A percentile compares a stretch with the other conserved stretches of the same genome.
Evolutionary conservation across 352 stramenopile species (phyloP).

Genomic region (Globisporangium paroecandrum): DNA sequence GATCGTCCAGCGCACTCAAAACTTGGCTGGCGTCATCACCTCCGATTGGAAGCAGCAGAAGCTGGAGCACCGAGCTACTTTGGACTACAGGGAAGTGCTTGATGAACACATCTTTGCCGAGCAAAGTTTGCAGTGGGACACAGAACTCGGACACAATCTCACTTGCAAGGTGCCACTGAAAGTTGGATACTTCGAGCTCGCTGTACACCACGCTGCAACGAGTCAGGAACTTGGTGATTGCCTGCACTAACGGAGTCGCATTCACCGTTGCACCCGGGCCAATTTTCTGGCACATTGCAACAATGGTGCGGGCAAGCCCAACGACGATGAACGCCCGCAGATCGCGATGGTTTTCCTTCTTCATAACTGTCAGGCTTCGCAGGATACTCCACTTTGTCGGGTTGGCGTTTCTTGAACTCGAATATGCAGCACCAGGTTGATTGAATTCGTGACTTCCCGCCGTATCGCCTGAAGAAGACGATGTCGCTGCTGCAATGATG

Average conservation of each 20-base stretch:
- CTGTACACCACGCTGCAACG: conserved; percentile 69
- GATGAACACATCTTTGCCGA: conserved; percentile 52
- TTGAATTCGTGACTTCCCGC: neutral
- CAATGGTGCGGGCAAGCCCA: conserved; percentile 56
- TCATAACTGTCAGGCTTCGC: conserved; percentile 43
- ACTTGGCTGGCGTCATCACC: conserved; percentile 12
- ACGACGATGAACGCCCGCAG: conserved; percentile 67
- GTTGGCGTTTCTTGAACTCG: conserved; percentile 2
- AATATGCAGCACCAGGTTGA: neutral
- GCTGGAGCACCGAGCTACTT: conserved; percentile 57
- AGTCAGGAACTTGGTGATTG: conserved; percentile 59
- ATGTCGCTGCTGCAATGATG: conserved; percentile 43
- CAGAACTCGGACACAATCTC: conserved; percentile 72
- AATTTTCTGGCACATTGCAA: conserved; percentile 59
- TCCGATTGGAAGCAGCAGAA: conserved; percentile 55
- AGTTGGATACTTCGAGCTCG: conserved; percentile 72
- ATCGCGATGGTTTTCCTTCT: conserved; percentile 39
- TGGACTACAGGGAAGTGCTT: conserved; percentile 55
- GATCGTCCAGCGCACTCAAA: conserved; percentile 9
- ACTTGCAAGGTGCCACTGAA: conserved; percentile 73
- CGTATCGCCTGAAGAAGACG: conserved; percentile 8
- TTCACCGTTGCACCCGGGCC: conserved; percentile 39
- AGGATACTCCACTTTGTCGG: conserved; percentile 38
- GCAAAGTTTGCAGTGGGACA: conserved; percentile 44
- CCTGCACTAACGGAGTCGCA: conserved; percentile 36